A percentile compares a stretch with the other conserved stretches of the same genome.
Evolutionary conservation across 805 yeast genomes (phyloP).

Genomic region (Wickerhamiella nectarea): DNA sequence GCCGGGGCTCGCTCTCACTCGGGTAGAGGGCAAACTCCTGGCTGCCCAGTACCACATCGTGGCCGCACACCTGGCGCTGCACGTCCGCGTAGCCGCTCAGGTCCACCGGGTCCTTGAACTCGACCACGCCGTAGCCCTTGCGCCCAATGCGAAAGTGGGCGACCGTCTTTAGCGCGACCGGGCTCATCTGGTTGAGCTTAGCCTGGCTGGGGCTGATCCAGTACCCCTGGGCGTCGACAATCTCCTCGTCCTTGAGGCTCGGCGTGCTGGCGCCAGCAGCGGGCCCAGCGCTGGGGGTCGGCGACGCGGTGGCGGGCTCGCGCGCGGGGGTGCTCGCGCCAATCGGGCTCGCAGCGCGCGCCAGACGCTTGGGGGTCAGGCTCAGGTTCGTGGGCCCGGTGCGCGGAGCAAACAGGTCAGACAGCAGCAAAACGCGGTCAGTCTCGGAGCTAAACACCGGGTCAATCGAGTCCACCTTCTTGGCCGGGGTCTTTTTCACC

Average conservation of each 20-base stretch:
- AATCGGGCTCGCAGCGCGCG: neutral
- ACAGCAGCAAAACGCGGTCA: conserved; percentile 53
- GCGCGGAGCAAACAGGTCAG: conserved; percentile 55
- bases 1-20: conserved; percentile 38
- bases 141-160: conserved; percentile 64
- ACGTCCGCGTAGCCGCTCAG: conserved; percentile 47
- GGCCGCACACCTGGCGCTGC: conserved; percentile 50
- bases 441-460: conserved; percentile 35
- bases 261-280: neutral
- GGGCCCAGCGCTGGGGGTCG: neutral
- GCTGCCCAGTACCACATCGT: conserved; percentile 44
- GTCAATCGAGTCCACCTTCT: conserved; percentile 13
- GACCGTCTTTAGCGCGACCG: conserved; percentile 52
- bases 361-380: neutral
- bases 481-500: neutral
- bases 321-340: conserved; percentile 1
- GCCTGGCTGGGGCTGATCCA: conserved; percentile 73
- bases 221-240: conserved; percentile 59
- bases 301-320: conserved; percentile 1
- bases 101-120: conserved; percentile 73
- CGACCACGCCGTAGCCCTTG: conserved; percentile 59
- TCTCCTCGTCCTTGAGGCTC: conserved; percentile 28
- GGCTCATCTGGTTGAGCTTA: conserved; percentile 43
- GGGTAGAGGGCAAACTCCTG: conserved; percentile 63
- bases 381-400: neutral